These are phyloP conservation scores for Lentinus tigrinus DNA, from an alignment of 768 basidiomycete genomes.

Conservation along the genomic window DNA sequence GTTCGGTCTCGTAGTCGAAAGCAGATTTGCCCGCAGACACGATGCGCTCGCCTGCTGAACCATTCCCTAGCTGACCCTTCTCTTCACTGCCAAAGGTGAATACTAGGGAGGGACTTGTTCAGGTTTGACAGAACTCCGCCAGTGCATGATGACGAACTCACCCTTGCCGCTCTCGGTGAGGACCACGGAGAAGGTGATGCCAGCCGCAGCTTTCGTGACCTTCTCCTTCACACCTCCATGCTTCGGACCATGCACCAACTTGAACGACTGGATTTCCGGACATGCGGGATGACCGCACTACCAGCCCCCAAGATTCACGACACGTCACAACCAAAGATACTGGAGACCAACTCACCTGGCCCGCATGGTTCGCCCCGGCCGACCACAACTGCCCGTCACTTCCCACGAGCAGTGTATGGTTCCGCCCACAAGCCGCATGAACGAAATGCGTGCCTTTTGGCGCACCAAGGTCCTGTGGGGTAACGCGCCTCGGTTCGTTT, in stretches of 20 bases:
- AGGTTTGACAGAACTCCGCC: background rate
- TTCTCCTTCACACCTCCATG: slow-evolving; percentile 57
- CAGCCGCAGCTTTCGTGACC: slow-evolving; percentile 74
- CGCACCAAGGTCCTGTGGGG: slow-evolving; percentile 62
- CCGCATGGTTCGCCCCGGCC: slow-evolving; percentile 76
- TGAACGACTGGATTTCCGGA: slow-evolving; percentile 69
- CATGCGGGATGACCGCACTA: slow-evolving; percentile 73
- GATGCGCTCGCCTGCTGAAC: slow-evolving; percentile 89
- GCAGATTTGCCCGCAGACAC: slow-evolving; percentile 81
- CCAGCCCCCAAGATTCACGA: background rate
- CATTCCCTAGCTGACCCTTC: slow-evolving; percentile 91
- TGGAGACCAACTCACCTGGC: slow-evolving; percentile 58
- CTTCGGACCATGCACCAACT: slow-evolving; percentile 54
- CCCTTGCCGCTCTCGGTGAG: slow-evolving; percentile 83
- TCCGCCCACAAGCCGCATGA: slow-evolving; percentile 78
- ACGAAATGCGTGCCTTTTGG: slow-evolving; percentile 55
- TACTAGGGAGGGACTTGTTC: slow-evolving; percentile 41
- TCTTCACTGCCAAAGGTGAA: slow-evolving; percentile 91
- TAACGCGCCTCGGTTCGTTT: slow-evolving; percentile 65
- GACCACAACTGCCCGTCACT: slow-evolving; percentile 83
- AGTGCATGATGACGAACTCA: slow-evolving; percentile 30
- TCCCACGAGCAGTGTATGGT: slow-evolving; percentile 81
- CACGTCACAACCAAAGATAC: background rate
- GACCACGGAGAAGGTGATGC: slow-evolving; percentile 80
- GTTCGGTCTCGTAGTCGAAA: slow-evolving; percentile 74